These are phyloP conservation scores for Roridomyces roridus DNA, from an alignment of 768 basidiomycete genomes.

Conservation along the genomic window DNA sequence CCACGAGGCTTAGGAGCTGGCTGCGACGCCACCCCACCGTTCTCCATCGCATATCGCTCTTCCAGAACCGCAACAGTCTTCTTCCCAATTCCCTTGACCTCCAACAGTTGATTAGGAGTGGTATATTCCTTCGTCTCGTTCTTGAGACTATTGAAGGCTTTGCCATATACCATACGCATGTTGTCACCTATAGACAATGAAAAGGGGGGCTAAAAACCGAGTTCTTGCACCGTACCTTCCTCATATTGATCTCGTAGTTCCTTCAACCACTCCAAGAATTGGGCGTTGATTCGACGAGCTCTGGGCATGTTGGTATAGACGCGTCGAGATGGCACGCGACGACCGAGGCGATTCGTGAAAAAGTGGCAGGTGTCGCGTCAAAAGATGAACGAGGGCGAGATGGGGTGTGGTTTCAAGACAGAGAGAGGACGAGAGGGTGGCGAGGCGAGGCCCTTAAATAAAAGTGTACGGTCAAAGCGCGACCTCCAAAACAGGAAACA, in stretches of 20 bases:
- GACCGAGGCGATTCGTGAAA: too few relatives aligned
- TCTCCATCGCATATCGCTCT: background rate
- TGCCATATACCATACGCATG: background rate
- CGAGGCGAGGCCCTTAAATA: too few relatives aligned
- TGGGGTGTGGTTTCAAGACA: too few relatives aligned
- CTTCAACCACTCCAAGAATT: conserved; percentile 1
- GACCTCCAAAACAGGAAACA: too few relatives aligned
- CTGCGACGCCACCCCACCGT: background rate
- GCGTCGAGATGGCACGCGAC: background rate
- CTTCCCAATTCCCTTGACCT: conserved; percentile 1
- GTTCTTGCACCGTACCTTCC: background rate
- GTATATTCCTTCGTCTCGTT: background rate
- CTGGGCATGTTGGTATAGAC: conserved; percentile 7
- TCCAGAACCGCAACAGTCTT: background rate
- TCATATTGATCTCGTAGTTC: conserved; percentile 3
- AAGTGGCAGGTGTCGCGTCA: too few relatives aligned
- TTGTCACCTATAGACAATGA: background rate
- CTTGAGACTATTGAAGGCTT: conserved; percentile 6
- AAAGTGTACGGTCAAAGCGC: too few relatives aligned
- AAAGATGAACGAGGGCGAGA: too few relatives aligned
- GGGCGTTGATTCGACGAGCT: conserved; percentile 5
- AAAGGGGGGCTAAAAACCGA: background rate
- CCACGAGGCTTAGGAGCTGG: conserved; percentile 8
- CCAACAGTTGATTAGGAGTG: conserved; percentile 1
- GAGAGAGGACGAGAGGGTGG: too few relatives aligned